Base-by-base conservation (phyloP, 108 stramenopile species). In the Tribonema minus region DNA sequence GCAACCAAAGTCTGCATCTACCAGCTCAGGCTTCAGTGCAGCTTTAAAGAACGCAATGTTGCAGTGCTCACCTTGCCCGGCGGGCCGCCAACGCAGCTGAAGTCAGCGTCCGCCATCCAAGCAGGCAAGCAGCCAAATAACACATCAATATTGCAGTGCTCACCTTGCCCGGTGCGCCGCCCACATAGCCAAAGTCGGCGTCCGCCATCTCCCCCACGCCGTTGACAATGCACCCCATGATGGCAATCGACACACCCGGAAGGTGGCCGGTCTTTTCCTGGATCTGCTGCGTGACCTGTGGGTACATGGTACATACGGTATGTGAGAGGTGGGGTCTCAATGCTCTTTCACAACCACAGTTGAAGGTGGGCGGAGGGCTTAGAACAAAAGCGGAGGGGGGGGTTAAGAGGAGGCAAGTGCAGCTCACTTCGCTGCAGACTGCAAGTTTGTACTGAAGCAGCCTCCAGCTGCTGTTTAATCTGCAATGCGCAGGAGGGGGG, bases 211-310 rank as follows among this genome's bases (percentile, higher is more conserved):
- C 96, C 46, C 96, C 96, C 67, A 69, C 68, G 29, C 96, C 96
- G 81, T 96, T 96, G 40, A 96, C 96, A 60, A 96, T 96, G 90
- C 96, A 96, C 37, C 96, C 96, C 96, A 96, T 96, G 60, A 96
- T 92, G n/a, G 96, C 96, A 77, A 96, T 91, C 4, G 94, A 91
- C 25, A 96, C 96, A 7, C 96, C 96, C 34, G 96, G 94, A 75
- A 96, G 87, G 75, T 96, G 96, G 26, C 95, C 96, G 4, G 96
- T 96, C 4, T 90, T 90, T 27, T 92, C 91, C 72, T 85, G 75
- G 65, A 96, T 96, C 71, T 87, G 75, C 39, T 92, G 93, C 0
- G 96, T 96, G 15, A 94, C 94, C 68, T 79, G 61, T 68, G 35
- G 28, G n/a, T n/a, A n/a, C n/a, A n/a, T n/a, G n/a, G n/a, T n/a